Evolutionary conservation across 306 rosid species (phyloP).

Genomic region (Albizia julibrissin): DNA sequence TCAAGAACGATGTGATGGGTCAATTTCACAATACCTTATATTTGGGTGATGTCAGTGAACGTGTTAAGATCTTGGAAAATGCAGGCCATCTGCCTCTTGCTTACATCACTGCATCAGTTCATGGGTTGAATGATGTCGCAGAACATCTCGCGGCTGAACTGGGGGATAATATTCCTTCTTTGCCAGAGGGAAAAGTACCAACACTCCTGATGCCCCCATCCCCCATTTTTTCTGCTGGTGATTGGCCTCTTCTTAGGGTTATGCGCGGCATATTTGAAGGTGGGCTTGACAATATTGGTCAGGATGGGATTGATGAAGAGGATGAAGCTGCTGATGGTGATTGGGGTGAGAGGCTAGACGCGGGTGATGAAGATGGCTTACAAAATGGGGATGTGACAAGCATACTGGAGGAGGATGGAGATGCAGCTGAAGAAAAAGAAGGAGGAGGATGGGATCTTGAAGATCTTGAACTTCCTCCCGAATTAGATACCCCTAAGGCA

Average conservation of each 20-base stretch:
- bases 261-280: conserved; percentile 88
- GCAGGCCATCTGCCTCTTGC: conserved; percentile 93
- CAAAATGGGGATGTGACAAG: conserved; percentile 68
- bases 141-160: conserved; percentile 79
- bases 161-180: conserved; percentile 80
- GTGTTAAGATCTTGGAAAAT: conserved; percentile 86
- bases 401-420: conserved; percentile 69
- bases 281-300: conserved; percentile 58
- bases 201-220: conserved; percentile 77
- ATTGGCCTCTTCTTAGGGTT: conserved; percentile 97
- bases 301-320: conserved; percentile 65
- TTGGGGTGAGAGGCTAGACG: conserved; percentile 81
- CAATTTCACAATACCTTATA: conserved; percentile 93
- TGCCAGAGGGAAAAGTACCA: conserved; percentile 77
- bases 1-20: conserved; percentile 97
- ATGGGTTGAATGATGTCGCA: conserved; percentile 82
- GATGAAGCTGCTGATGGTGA: conserved; percentile 73
- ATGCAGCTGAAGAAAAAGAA: conserved; percentile 66
- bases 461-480: conserved; percentile 89
- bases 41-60: conserved; percentile 82
- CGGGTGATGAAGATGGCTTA: conserved; percentile 68
- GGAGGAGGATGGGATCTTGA: conserved; percentile 96
- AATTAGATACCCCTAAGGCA: conserved; percentile 78
- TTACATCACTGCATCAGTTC: conserved; percentile 75
- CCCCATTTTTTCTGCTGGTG: conserved; percentile 71